Evolutionary conservation across 306 rosid genomes (phyloP).

Genomic region (Fragaria ananassa): DNA sequence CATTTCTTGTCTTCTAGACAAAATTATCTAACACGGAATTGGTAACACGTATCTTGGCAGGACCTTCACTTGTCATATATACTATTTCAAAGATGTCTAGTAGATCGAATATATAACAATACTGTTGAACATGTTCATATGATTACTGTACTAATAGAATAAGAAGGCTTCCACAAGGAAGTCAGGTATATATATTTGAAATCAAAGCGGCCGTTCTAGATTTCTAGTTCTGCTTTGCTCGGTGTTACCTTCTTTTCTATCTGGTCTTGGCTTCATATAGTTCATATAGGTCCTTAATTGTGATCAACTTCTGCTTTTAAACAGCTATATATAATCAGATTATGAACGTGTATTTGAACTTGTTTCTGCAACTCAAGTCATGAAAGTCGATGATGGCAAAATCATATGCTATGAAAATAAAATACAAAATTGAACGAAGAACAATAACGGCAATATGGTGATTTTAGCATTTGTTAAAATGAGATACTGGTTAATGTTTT

Average conservation of each 20-base stretch:
- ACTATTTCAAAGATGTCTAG: not conserved
- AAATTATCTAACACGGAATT: not conserved
- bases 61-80: not conserved
- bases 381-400: not conserved
- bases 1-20: not conserved
- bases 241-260: not conserved
- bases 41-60: not conserved
- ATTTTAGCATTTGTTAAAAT: no score
- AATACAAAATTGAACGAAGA: not conserved
- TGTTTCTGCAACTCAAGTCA: not conserved
- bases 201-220: not conserved
- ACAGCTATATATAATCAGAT: not conserved
- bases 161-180: not conserved
- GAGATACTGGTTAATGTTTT: no score
- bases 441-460: not conserved
- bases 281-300: not conserved
- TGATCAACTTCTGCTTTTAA: no score
- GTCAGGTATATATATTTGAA: not conserved
- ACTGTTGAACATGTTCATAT: not conserved
- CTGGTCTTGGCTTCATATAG: not conserved
- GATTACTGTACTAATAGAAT: not conserved
- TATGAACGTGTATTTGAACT: not conserved
- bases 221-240: not conserved
- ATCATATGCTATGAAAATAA: not conserved
- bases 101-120: not conserved